These are phyloP conservation scores for Rasamsonia emersonii DNA, from an alignment of 2,329 filamentous ascomycete species.

Conservation along the genomic window DNA sequence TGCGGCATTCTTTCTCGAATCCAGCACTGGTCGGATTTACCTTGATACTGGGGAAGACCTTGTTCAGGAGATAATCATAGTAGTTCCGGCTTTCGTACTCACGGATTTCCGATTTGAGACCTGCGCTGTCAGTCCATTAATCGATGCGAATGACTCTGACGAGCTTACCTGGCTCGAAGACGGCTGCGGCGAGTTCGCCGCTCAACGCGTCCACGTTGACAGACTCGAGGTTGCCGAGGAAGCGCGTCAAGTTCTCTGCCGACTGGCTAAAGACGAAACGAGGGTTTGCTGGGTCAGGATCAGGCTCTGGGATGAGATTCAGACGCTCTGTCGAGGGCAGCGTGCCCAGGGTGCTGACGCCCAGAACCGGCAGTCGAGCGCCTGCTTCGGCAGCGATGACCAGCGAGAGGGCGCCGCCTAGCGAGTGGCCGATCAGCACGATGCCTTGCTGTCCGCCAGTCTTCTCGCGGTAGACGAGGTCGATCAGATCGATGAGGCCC, in stretches of 20 bases:
- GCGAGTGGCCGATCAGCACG: slow-evolving; percentile 9
- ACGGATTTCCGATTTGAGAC: slow-evolving; percentile 7
- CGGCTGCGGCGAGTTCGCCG: slow-evolving; percentile 1
- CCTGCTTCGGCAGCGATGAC: slow-evolving; percentile 13
- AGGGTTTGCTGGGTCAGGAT: slow-evolving; percentile 5
- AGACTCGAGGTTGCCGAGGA: slow-evolving; percentile 8
- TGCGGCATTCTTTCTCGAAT: too few relatives aligned
- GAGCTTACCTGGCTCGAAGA: slow-evolving; percentile 10
- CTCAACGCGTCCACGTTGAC: slow-evolving; percentile 6
- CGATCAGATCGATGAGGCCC: slow-evolving; percentile 10
- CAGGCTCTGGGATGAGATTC: slow-evolving; percentile 2
- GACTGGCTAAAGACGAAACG: slow-evolving; percentile 6
- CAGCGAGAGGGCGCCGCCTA: slow-evolving; percentile 11
- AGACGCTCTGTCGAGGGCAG: not conserved
- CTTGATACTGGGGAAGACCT: slow-evolving; percentile 5
- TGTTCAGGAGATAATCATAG: slow-evolving; percentile 5
- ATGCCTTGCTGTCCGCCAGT: slow-evolving; percentile 8
- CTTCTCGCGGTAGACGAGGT: slow-evolving; percentile 8
- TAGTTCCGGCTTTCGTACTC: slow-evolving; percentile 5
- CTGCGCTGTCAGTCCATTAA: not conserved
- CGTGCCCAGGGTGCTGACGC: slow-evolving; percentile 7
- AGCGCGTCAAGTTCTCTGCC: slow-evolving; percentile 6
- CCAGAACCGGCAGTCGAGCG: slow-evolving; percentile 6
- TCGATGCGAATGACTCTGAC: not conserved
- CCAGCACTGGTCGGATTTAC: too few relatives aligned